Conservation (phyloP, 495 filamentous ascomycete species). For the Filosporella fistucella region DNA sequence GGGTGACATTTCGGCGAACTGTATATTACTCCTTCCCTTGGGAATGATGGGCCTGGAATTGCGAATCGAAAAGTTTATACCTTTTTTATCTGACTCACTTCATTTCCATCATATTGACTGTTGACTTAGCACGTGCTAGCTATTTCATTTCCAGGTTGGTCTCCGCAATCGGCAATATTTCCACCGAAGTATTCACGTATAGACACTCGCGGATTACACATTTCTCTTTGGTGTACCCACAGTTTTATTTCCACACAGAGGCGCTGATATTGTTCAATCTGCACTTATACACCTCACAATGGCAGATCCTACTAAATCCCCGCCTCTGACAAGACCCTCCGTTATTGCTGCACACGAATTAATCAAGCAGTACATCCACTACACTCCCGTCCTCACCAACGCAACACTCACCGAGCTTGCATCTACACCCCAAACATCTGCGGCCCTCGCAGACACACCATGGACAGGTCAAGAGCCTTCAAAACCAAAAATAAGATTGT, state of each 20-base stretch:
- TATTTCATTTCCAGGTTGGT: constrained; percentile 5
- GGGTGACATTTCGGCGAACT: constrained; percentile 19
- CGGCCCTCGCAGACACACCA: constrained; percentile 47
- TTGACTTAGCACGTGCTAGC: constrained; percentile 3
- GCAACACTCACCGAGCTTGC: constrained; percentile 67
- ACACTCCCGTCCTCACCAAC: constrained; percentile 77
- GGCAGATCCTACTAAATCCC: constrained; percentile 43
- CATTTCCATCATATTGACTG: no score
- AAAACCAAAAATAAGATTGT: constrained; percentile 64
- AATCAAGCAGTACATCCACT: constrained; percentile 74
- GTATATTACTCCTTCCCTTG: constrained; percentile 22
- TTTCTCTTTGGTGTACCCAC: background rate
- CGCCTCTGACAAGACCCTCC: constrained; percentile 62
- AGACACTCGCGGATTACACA: background rate
- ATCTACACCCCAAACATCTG: constrained; percentile 57
- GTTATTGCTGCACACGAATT: constrained; percentile 65
- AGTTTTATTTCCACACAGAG: background rate
- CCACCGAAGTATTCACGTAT: constrained; percentile 7
- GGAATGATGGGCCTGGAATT: constrained; percentile 22
- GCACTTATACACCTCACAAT: constrained; percentile 27
- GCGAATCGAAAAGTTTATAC: constrained; percentile 20
- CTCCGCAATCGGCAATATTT: constrained; percentile 14
- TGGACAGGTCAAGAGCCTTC: constrained; percentile 56
- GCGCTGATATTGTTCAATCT: background rate
- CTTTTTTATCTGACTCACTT: no score